Percentiles rank a stretch among this genome's conserved stretches.
Evolutionary conservation across 1,284 basidiomycete genomes (phyloP).

Genomic region (Mycena sp.): DNA sequence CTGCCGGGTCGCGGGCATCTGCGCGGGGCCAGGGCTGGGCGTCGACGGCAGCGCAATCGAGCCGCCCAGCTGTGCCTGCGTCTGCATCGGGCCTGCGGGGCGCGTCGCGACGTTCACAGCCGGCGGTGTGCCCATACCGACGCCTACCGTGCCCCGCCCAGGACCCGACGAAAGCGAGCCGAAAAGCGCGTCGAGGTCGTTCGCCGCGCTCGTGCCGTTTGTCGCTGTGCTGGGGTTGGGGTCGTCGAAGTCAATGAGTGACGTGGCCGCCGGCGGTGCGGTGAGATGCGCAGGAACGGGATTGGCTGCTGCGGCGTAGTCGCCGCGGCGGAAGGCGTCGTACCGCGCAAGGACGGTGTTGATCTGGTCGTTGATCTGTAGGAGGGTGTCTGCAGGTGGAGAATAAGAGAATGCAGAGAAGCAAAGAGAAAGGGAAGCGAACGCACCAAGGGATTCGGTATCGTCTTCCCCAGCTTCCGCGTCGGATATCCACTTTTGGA

Average conservation of each 20-base stretch:
- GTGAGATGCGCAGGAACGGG: conserved; percentile 69
- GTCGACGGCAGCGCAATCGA: conserved; percentile 29
- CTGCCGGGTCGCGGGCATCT: conserved; percentile 2
- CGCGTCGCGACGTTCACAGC: conserved; percentile 22
- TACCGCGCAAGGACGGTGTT: conserved; percentile 92
- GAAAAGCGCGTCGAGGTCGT: conserved; percentile 73
- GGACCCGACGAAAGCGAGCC: conserved; percentile 25
- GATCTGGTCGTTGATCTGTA: conserved; percentile 98
- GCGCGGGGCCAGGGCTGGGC: conserved; percentile 9
- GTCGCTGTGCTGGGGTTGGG: too few relatives aligned
- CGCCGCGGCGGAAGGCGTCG: conserved; percentile 91
- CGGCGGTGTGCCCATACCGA: conserved; percentile 32
- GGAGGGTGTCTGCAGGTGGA: conserved; percentile 76
- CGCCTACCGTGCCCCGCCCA: too few relatives aligned
- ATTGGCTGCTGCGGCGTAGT: conserved; percentile 75
- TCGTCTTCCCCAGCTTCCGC: conserved; percentile 75
- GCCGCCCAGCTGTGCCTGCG: conserved; percentile 39
- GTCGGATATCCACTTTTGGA: conserved; percentile 99
- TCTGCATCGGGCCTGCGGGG: conserved; percentile 6
- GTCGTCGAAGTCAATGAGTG: conserved; percentile 82
- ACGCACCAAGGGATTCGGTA: conserved; percentile 85
- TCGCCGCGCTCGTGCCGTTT: conserved; percentile 44
- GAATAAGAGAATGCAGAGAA: conserved; percentile 5
- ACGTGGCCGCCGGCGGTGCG: conserved; percentile 46
- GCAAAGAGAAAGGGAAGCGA: neutral